phyloP scores from a whole-genome alignment of 192 early-diverging fungal species.

The Linnemannia exigua region DNA sequence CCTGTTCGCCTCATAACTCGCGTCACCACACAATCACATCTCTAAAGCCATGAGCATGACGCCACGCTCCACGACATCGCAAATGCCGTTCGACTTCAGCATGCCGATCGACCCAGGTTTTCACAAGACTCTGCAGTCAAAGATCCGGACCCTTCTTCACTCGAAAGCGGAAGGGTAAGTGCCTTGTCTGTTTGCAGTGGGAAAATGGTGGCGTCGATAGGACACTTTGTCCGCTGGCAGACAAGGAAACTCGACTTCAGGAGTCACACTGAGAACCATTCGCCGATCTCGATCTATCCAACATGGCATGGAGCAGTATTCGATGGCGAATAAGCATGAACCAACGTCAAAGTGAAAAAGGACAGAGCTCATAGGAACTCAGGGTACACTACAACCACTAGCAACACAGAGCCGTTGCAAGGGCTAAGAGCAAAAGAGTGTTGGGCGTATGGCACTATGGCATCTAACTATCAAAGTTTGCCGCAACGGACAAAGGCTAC shows the following conservation, averaged over 20 bases:
- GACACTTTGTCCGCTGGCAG: neutral
- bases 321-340: neutral
- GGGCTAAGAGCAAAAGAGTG: neutral
- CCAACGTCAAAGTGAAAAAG: neutral
- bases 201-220: neutral
- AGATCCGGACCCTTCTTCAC: constrained; percentile 39
- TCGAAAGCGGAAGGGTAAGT: constrained; percentile 44
- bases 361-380: neutral
- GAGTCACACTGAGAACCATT: neutral
- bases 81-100: constrained; percentile 44
- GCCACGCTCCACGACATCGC: constrained; percentile 27
- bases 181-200: neutral
- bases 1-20: neutral
- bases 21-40: neutral
- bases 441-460: neutral
- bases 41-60: constrained; percentile 22
- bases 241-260: neutral
- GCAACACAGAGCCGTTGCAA: neutral
- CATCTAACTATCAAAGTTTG: neutral
- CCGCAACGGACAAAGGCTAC: neutral
- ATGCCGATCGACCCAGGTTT: constrained; percentile 31
- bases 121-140: constrained; percentile 29
- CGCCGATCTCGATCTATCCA: neutral
- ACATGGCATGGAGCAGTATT: neutral
- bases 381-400: neutral